Evolutionary conservation across 495 filamentous ascomycete species (phyloP), one percentile per base, ranked within the genome.

Genomic region (Thozetella sp.): DNA sequence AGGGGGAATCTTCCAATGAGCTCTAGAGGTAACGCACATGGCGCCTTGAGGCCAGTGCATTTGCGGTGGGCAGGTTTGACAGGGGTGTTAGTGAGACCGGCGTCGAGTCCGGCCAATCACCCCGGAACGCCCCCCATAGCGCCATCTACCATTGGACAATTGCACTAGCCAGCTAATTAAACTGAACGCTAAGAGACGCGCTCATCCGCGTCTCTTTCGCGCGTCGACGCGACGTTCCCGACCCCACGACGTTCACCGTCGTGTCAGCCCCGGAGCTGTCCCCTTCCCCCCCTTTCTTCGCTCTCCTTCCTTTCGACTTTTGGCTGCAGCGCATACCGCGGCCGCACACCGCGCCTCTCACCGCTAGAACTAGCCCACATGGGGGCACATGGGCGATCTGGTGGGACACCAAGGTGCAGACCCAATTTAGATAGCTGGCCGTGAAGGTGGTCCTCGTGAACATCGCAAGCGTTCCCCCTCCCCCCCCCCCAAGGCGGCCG

Each of bases 1-100:
- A 37, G 30, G 30, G 30, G 30, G n/a, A n/a, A n/a, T n/a, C n/a
- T n/a, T n/a, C n/a, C n/a, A n/a, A n/a, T n/a, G n/a, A n/a, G n/a
- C n/a, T n/a, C n/a, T n/a, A n/a, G n/a, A 48, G 43, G 43, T 48
- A n/a, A 48, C 43, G 43, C 43, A 48, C 43, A 48, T 15, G 43
- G n/a, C 43, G n/a, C 10, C 9, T 3, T 4, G 43, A 19, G 43
- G 43, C 12, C 43, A 4, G 43, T 48, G 43, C 43, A 13, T 6
- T 15, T 11, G 43, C 11, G n/a, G 11, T 4, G 43, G n/a, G 43
- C n/a, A 48, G 10, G 4, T 4, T 10, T 37, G 43, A 48, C 43
- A 48, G 43, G 43, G 43, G 20, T 48, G 43, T 48, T 10, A 19
- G n/a, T 48, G 43, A 48, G 20, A 48, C 43, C 30, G 43, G 43